Base-by-base conservation (phyloP, 345 rosid genomes). In the Murraya paniculata region DNA sequence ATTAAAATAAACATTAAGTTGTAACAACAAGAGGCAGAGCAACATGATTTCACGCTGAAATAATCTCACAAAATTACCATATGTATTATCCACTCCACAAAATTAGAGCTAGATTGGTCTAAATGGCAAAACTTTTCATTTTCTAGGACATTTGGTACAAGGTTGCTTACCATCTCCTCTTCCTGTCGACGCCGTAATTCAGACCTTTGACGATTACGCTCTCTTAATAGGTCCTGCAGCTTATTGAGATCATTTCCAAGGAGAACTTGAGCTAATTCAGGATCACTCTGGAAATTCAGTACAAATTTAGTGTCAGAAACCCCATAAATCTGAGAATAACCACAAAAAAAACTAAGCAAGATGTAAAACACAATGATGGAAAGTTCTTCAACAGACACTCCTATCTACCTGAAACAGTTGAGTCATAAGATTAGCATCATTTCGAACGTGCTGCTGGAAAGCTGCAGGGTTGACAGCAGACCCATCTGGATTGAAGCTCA, bases 381-480 rank as follows among this genome's bases (percentile, higher is more conserved):
- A 11, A 3, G 41, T 64, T 19, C 41, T 64, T 64, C 68, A 64
- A 33, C 25, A 16, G 22, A 77, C 58, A 69, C 66, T 72, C 69
- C n/a, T 58, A 6, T 78, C 59, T 25, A 93, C 98, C 97, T 94
- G 99, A 83, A 92, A 91, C 24, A 96, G 81, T 83, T 88, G 99
- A 70, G 90, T 87, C 90, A 96, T 91, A 53, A 83, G 64, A 89
- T 92, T 92, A 56, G 97, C 80, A 80, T 94, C 97, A 82, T 83
- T 83, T 18, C 89, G 90, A 80, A 96, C 24, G 25, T 90, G 94
- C 66, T 92, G 97, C 84, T 93, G 99, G 78, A 96, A 91, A 39
- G 94, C 98, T 75, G 89, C 89, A 77, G 99, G 97, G 77, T 94
- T 89, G 77, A 85, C 88, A 78, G 99, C 96, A 83, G 99, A 92